Evolutionary conservation across 2,329 filamentous ascomycete genomes (phyloP).

Genomic region (Cryphonectria japonica): DNA sequence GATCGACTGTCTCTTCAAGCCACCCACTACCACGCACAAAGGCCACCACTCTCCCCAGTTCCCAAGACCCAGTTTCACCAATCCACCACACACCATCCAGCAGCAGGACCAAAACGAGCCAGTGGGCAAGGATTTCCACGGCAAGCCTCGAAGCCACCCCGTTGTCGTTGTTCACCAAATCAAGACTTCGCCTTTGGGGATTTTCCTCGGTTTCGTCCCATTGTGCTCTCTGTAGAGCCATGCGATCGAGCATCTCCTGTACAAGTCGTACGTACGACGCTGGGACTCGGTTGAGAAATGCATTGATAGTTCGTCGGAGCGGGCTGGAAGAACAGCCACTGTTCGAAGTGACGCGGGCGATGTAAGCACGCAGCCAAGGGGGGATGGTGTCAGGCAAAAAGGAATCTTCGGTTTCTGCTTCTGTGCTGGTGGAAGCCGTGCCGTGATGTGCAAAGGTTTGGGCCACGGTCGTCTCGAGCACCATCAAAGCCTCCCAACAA

Average conservation of each 20-base stretch:
- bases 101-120: conserved; percentile 44
- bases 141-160: conserved; percentile 34
- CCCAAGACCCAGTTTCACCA: conserved; percentile 41
- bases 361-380: conserved; percentile 42
- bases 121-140: conserved; percentile 45
- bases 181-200: neutral
- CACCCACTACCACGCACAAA: conserved; percentile 26
- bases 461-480: conserved; percentile 33
- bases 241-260: conserved; percentile 37
- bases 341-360: conserved; percentile 41
- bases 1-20: conserved; percentile 19
- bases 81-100: conserved; percentile 48
- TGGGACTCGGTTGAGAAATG: conserved; percentile 46
- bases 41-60: conserved; percentile 36
- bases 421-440: no score
- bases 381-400: conserved; percentile 35
- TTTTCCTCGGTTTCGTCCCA: neutral
- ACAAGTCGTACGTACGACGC: conserved; percentile 40
- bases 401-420: conserved; percentile 13
- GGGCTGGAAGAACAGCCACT: conserved; percentile 35
- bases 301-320: conserved; percentile 43
- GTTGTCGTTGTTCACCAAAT: neutral
- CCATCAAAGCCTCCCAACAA: conserved; percentile 32
- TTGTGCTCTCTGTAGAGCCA: conserved; percentile 21
- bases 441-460: conserved; percentile 28